These are phyloP conservation scores for Ogataea ganodermae DNA, from an alignment of 805 yeast genomes.

Conservation along the genomic window DNA sequence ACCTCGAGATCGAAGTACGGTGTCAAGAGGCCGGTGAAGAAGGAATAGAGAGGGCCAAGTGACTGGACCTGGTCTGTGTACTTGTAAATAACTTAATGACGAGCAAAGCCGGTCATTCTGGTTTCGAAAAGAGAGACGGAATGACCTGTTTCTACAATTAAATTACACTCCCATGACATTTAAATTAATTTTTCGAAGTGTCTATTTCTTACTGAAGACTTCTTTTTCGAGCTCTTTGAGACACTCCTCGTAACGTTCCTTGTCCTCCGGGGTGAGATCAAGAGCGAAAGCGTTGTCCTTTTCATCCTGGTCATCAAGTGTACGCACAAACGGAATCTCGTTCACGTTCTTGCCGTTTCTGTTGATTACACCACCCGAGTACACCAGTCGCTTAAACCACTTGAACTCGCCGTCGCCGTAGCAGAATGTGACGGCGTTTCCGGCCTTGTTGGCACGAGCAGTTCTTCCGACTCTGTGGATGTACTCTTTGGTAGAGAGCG, in stretches of 20 bases:
- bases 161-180: too few relatives aligned
- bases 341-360: conserved; percentile 41
- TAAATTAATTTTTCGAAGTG: conserved; percentile 3
- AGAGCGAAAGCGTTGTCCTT: conserved; percentile 24
- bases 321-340: conserved; percentile 36
- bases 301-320: conserved; percentile 12
- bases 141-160: background rate
- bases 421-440: conserved; percentile 73
- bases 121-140: background rate
- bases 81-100: conserved; percentile 14
- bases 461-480: conserved; percentile 97
- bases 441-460: conserved; percentile 84
- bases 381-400: conserved; percentile 54
- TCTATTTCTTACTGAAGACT: conserved; percentile 28
- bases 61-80: background rate
- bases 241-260: conserved; percentile 44
- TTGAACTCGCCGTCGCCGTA: conserved; percentile 76
- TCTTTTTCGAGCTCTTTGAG: conserved; percentile 47
- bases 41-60: conserved; percentile 24
- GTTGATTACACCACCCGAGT: conserved; percentile 52
- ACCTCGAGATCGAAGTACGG: conserved; percentile 94
- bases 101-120: background rate
- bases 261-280: conserved; percentile 39
- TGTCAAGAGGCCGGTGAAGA: conserved; percentile 74
- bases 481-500: conserved; percentile 85